phyloP scores from a whole-genome alignment of 352 stramenopile species.

The Phytophthora europaea region DNA sequence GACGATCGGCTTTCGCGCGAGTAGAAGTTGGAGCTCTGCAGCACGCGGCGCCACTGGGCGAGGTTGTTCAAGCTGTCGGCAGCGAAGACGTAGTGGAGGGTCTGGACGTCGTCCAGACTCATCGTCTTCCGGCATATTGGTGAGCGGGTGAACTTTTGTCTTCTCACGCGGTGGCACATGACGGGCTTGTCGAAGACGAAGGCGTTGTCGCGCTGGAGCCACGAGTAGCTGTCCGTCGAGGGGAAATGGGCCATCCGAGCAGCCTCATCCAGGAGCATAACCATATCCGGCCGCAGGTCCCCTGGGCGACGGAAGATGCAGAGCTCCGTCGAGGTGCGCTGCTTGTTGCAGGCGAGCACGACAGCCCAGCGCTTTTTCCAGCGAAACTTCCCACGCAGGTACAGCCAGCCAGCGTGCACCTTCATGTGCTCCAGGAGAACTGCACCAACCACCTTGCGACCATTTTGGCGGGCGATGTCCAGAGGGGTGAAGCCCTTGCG shows the following conservation, averaged over 20 bases:
- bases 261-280: constrained; percentile 53
- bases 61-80: constrained; percentile 48
- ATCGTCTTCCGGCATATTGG: constrained; percentile 55
- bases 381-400: constrained; percentile 48
- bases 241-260: constrained; percentile 37
- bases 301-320: constrained; percentile 55
- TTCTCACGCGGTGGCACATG: constrained; percentile 43
- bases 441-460: constrained; percentile 51
- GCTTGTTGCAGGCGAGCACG: constrained; percentile 61
- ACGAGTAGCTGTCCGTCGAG: constrained; percentile 43
- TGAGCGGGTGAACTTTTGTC: constrained; percentile 51
- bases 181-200: constrained; percentile 60
- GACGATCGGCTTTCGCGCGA: constrained; percentile 20
- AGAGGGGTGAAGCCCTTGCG: constrained; percentile 63
- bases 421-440: constrained; percentile 61
- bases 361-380: constrained; percentile 78
- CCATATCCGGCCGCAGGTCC: constrained; percentile 35
- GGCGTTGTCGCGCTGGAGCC: constrained; percentile 49
- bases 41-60: constrained; percentile 46
- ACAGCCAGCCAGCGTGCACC: constrained; percentile 70
- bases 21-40: constrained; percentile 43
- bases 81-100: constrained; percentile 52
- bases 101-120: constrained; percentile 48
- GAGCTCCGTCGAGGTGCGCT: constrained; percentile 63
- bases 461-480: constrained; percentile 67